These are phyloP conservation scores for Pythium folliculosum DNA, from an alignment of 352 stramenopile genomes.

Conservation along the genomic window DNA sequence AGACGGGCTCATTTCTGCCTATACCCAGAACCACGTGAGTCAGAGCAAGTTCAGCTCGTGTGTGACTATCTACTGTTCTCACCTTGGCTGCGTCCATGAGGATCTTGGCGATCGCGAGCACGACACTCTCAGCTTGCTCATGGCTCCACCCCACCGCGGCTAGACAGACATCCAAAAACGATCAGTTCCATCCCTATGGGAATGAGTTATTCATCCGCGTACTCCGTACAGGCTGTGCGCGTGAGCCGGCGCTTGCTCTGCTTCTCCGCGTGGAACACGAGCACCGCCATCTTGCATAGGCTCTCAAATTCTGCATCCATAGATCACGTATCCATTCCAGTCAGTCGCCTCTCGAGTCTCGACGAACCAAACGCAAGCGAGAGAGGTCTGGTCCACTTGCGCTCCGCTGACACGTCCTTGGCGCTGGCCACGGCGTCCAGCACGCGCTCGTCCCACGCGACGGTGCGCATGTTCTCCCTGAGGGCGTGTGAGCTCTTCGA, in stretches of 20 bases:
- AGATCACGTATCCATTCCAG: background rate
- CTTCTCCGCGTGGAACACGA: constrained; percentile 67
- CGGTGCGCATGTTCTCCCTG: constrained; percentile 35
- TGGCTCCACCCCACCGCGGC: constrained; percentile 60
- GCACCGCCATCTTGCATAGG: constrained; percentile 53
- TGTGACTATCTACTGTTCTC: too few relatives aligned
- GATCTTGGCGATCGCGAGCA: constrained; percentile 71
- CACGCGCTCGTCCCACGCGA: constrained; percentile 64
- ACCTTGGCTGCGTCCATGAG: constrained; percentile 77
- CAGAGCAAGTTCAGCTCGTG: background rate
- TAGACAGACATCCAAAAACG: constrained; percentile 17
- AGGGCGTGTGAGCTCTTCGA: background rate
- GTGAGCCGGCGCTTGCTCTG: constrained; percentile 61
- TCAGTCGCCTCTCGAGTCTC: background rate
- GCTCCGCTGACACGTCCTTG: constrained; percentile 41
- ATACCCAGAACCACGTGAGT: too few relatives aligned
- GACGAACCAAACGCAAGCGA: background rate
- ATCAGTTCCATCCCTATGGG: background rate
- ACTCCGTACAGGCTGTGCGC: constrained; percentile 53
- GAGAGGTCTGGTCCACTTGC: constrained; percentile 22
- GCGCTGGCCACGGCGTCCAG: constrained; percentile 44
- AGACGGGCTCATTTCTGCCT: constrained; percentile 48
- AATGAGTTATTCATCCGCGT: too few relatives aligned
- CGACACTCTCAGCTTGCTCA: constrained; percentile 50
- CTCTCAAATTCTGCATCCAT: constrained; percentile 50